Evolutionary conservation across 2,329 filamentous ascomycete species (phyloP).

Genomic region (Colletotrichum sp.): DNA sequence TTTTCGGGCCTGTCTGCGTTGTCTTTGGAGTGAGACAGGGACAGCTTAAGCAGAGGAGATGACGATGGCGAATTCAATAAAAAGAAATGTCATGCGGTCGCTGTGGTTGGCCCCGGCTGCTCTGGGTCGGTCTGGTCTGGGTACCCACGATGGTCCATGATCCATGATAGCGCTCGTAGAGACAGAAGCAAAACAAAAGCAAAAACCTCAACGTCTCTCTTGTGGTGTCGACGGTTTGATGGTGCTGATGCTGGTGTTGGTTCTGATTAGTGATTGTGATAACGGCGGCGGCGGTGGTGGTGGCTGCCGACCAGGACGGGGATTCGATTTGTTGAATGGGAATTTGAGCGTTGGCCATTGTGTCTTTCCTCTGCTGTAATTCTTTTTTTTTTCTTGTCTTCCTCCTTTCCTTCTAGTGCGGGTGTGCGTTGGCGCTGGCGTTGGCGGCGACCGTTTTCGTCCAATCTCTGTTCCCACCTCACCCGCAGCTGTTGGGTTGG

Average conservation of each 20-base stretch:
- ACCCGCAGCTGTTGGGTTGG: neutral
- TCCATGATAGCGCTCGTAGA: neutral
- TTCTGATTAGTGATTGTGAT: neutral
- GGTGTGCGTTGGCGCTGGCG: conserved; percentile 6
- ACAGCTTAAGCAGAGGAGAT: neutral
- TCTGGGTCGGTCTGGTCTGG: neutral
- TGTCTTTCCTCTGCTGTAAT: neutral
- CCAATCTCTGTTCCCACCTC: neutral
- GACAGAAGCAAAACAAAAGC: neutral
- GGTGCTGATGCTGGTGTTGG: neutral
- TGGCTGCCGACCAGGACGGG: neutral
- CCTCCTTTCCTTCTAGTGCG: neutral
- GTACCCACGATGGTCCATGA: neutral
- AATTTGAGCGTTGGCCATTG: neutral
- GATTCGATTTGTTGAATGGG: neutral
- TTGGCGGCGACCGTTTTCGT: conserved; percentile 12
- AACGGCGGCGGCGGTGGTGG: neutral
- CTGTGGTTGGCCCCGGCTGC: neutral
- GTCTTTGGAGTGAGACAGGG: neutral
- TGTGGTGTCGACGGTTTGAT: neutral
- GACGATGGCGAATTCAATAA: conserved; percentile 5
- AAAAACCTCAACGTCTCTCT: neutral
- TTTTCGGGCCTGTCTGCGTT: neutral
- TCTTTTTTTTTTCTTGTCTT: neutral
- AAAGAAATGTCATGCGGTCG: conserved; percentile 12